Evolutionary conservation across 371 early-diverging fungal species (phyloP).

Genomic region (Mortierella sp.): DNA sequence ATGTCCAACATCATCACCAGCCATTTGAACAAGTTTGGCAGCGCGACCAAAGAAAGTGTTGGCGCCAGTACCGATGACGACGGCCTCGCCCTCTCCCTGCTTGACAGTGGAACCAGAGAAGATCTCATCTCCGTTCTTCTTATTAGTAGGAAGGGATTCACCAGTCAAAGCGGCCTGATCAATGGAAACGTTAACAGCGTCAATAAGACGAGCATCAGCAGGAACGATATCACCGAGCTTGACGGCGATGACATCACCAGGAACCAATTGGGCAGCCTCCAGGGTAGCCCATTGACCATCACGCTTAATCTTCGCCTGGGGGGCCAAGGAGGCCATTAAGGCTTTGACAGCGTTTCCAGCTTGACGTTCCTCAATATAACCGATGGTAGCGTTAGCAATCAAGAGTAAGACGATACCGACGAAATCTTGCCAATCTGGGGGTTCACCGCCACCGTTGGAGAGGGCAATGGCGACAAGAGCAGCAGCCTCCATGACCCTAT

Average conservation of each 20-base stretch:
- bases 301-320: constrained; percentile 77
- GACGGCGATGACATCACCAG: constrained; percentile 80
- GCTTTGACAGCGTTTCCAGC: constrained; percentile 84
- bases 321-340: constrained; percentile 79
- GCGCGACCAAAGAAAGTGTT: constrained; percentile 94
- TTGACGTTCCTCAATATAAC: constrained; percentile 87
- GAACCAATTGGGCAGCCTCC: constrained; percentile 70
- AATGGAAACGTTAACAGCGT: constrained; percentile 64
- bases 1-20: constrained; percentile 89
- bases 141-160: constrained; percentile 81
- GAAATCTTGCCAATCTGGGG: constrained; percentile 88
- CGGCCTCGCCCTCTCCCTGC: constrained; percentile 92
- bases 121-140: constrained; percentile 77
- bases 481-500: constrained; percentile 81
- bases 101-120: constrained; percentile 88
- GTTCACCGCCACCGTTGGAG: constrained; percentile 72
- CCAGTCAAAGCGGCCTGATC: constrained; percentile 92
- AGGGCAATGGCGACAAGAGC: constrained; percentile 80
- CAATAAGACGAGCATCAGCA: constrained; percentile 75
- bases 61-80: constrained; percentile 87
- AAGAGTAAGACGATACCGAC: constrained; percentile 84
- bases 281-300: constrained; percentile 69
- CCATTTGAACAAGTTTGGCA: constrained; percentile 82
- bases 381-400: constrained; percentile 87
- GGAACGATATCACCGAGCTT: constrained; percentile 86